phyloP scores from a whole-genome alignment of 495 filamentous ascomycete genomes.

The Aspergillus saccharolyticus region DNA sequence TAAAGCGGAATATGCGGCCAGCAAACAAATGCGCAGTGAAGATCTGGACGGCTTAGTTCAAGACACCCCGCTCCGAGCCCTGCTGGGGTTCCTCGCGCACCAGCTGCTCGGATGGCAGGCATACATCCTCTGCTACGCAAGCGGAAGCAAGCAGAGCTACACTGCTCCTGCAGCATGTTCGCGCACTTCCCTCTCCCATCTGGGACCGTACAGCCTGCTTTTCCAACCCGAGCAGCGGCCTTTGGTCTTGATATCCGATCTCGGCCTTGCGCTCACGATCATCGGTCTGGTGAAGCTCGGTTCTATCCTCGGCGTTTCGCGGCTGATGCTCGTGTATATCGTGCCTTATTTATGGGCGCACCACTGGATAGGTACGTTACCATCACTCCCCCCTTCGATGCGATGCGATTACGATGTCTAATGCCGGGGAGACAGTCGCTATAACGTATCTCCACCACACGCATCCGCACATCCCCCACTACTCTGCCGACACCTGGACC shows the following conservation, averaged over 20 bases:
- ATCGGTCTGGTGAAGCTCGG: slow-evolving; percentile 35
- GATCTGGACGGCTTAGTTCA: slow-evolving; percentile 42
- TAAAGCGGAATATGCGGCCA: slow-evolving; percentile 29
- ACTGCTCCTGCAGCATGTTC: slow-evolving; percentile 32
- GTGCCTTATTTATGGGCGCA: slow-evolving; percentile 55
- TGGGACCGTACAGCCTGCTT: slow-evolving; percentile 52
- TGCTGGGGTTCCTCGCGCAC: slow-evolving; percentile 41
- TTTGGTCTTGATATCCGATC: slow-evolving; percentile 52
- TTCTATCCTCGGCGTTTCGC: slow-evolving; percentile 41
- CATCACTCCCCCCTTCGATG: too few species aligned
- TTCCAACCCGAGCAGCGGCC: slow-evolving; percentile 53
- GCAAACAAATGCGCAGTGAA: slow-evolving; percentile 24
- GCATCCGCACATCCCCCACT: slow-evolving; percentile 76
- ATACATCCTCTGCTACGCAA: slow-evolving; percentile 50
- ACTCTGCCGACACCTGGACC: slow-evolving; percentile 67
- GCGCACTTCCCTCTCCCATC: slow-evolving; percentile 53
- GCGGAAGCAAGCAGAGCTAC: slow-evolving; percentile 35
- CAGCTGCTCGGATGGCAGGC: slow-evolving; percentile 52
- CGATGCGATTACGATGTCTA: too few species aligned
- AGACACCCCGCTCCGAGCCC: slow-evolving; percentile 47
- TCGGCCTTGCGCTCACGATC: slow-evolving; percentile 43
- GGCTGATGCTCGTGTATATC: slow-evolving; percentile 44
- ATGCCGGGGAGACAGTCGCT: slow-evolving; percentile 55
- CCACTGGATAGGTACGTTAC: slow-evolving; percentile 55
- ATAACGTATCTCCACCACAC: slow-evolving; percentile 89